These are phyloP conservation scores for Erodium texanum DNA, from an alignment of 441 rosid genomes.

Conservation along the genomic window DNA sequence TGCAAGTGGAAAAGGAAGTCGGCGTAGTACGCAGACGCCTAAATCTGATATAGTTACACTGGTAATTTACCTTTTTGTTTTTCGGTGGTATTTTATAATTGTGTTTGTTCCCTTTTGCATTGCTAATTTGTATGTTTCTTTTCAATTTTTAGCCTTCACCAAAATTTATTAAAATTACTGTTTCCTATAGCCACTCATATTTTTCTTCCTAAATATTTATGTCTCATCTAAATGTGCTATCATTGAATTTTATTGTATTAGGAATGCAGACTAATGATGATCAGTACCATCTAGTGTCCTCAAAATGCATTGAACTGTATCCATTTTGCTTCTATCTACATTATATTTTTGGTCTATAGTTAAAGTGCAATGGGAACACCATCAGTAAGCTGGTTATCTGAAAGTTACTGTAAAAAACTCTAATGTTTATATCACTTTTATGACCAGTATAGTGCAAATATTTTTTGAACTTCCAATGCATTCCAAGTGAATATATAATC, in stretches of 20 bases:
- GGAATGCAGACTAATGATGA: not conserved
- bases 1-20: constrained; percentile 35
- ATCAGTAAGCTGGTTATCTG: not conserved
- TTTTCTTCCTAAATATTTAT: not conserved
- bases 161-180: not conserved
- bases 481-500: no score
- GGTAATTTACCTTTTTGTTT: constrained; percentile 36
- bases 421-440: no score
- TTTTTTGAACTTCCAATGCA: no score
- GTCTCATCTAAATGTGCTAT: not conserved
- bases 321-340: not conserved
- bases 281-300: not conserved
- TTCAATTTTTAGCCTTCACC: not conserved
- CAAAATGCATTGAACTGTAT: not conserved
- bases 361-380: not conserved
- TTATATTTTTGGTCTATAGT: not conserved
- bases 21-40: constrained; percentile 31
- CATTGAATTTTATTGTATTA: not conserved
- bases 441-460: no score
- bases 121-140: not conserved
- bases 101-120: not conserved
- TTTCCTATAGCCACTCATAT: not conserved
- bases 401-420: not conserved
- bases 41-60: constrained; percentile 83
- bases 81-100: not conserved